Conservation (phyloP, 306 rosid genomes). For the Quercus robur region DNA sequence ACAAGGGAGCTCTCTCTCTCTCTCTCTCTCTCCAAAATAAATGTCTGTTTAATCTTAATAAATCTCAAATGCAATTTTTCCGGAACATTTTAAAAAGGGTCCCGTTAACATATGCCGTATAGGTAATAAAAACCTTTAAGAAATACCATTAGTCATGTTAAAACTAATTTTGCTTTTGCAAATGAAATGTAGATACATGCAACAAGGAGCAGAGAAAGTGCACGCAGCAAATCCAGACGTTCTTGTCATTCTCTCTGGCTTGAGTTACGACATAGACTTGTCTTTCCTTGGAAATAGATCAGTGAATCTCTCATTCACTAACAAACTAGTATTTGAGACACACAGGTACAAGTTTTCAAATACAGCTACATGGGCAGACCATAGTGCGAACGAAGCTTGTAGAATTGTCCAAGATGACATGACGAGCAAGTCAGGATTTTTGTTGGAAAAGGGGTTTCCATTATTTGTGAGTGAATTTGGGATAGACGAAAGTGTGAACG, state of each 20-base stretch:
- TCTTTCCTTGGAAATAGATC: slow-evolving; percentile 48
- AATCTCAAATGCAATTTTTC: no score
- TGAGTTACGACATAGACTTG: slow-evolving; percentile 58
- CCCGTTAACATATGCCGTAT: no score
- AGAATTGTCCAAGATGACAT: slow-evolving; percentile 42
- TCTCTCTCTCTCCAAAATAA: no score
- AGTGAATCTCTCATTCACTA: slow-evolving; percentile 47
- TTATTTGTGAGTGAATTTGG: slow-evolving; percentile 85
- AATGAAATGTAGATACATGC: slow-evolving; percentile 60
- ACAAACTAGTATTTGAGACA: slow-evolving; percentile 66
- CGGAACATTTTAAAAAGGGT: no score
- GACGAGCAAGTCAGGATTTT: slow-evolving; percentile 47
- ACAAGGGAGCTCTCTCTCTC: no score
- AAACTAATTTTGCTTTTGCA: neutral
- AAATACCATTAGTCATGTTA: no score
- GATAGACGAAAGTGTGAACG: slow-evolving; percentile 61
- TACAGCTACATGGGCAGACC: slow-evolving; percentile 57
- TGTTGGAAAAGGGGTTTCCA: slow-evolving; percentile 69
- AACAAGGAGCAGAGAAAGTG: slow-evolving; percentile 82
- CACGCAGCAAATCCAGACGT: slow-evolving; percentile 75
- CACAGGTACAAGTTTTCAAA: slow-evolving; percentile 80
- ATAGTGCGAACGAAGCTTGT: slow-evolving; percentile 80
- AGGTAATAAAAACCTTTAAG: no score
- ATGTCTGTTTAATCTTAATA: no score
- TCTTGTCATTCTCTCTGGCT: slow-evolving; percentile 78